Evolutionary conservation across 371 early-diverging fungal genomes (phyloP), one percentile per base, ranked within the genome.

Genomic region (Dichotomocladium elegans): DNA sequence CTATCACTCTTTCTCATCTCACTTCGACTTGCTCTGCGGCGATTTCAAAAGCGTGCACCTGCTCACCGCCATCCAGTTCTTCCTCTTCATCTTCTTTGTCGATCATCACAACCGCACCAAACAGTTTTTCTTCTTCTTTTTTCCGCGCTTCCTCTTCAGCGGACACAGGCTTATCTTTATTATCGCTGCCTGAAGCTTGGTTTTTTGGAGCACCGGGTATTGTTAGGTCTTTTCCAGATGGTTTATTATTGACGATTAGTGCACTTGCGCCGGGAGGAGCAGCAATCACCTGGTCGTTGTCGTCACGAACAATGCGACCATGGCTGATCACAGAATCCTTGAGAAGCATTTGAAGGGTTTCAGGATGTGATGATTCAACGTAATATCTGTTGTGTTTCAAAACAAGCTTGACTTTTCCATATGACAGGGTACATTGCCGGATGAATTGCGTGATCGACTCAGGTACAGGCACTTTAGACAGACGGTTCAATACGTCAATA

Each of bases 331-430:
- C 68, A 7, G 79, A 62, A 62, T 99, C 99, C 55, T 89, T 85
- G 7, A 94, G 70, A 19, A 99, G 70, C 55, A 73, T 85, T 58
- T 92, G 89, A 30, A 98, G 72, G 26, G 92, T 88, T 29, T 88
- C 92, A 14, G 95, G 87, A 57, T 96, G 84, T 11, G 84, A 85
- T 1, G 90, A 89, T 77, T 98, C 99, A 11, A 94, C 89, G 70
- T 84, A 97, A 71, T 93, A 96, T n/a, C 90, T 85, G 67, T 93
- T 94, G 60, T 93, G 88, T 64, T 97, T 95, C 58, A 99, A 71
- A 1, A 99, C 94, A 27, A 99, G 80, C 68, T 99, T 99, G 37
- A 99, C 93, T 74, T 99, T 99, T 40, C 99, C 99, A 49, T 94
- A 99, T 0, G 93, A 90, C 10, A 88, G 60, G 5, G 99, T 99